A percentile compares a stretch with the other conserved stretches of the same genome.
Conservation (phyloP, 2,329 filamentous ascomycete species). For the Gaeumannomyces sp. region DNA sequence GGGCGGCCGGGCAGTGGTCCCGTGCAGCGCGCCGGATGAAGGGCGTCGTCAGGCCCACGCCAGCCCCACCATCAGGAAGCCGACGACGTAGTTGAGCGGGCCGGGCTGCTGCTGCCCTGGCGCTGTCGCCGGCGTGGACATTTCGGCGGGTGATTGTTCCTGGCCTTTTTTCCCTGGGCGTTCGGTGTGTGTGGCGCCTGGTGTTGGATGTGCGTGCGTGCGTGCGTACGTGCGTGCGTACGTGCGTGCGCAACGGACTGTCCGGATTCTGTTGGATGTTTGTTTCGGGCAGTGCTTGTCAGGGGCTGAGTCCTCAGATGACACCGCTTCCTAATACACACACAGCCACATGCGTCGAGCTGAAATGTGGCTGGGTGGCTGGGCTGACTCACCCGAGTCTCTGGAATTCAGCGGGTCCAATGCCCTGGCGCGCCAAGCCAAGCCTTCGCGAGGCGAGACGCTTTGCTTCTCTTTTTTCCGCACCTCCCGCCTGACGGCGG, state of each 20-base stretch:
- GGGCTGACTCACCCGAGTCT: too few species aligned
- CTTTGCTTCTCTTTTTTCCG: neutral
- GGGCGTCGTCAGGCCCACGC: conserved; percentile 87
- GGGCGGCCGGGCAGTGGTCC: conserved; percentile 59
- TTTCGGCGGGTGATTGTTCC: conserved; percentile 3
- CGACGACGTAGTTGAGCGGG: conserved; percentile 75
- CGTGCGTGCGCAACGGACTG: too few species aligned
- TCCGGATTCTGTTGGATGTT: too few species aligned
- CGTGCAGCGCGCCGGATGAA: conserved; percentile 86
- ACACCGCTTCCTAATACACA: neutral
- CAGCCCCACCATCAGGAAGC: conserved; percentile 83
- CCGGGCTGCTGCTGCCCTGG: conserved; percentile 35
- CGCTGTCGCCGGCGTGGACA: conserved; percentile 9
- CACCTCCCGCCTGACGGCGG: neutral
- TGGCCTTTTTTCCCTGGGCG: neutral
- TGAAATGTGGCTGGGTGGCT: neutral
- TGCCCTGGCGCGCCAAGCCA: neutral
- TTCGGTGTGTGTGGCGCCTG: conserved; percentile 6
- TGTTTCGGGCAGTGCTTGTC: neutral
- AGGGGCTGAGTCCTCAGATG: neutral
- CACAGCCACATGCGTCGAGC: neutral
- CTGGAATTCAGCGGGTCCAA: neutral
- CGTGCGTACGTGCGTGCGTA: too few species aligned
- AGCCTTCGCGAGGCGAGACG: neutral
- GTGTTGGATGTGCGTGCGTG: neutral